phyloP scores from a whole-genome alignment of 2,329 filamentous ascomycete genomes.

The Zasmidium citrigriseum region DNA sequence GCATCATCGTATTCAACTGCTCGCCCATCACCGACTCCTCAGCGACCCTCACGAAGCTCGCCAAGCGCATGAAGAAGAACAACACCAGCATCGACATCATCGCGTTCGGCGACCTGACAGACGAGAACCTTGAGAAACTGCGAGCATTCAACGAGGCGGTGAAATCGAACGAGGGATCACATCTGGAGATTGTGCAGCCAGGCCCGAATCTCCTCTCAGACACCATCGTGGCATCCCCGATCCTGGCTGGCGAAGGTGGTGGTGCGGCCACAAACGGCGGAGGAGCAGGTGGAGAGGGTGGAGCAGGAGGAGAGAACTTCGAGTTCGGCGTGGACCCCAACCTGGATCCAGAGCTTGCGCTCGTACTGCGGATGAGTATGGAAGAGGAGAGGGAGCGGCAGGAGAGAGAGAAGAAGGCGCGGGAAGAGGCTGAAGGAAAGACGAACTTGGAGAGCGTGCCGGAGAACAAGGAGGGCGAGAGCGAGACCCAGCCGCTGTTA shows the following conservation, averaged over 20 bases:
- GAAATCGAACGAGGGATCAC: slow-evolving; percentile 86
- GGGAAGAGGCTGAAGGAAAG: slow-evolving; percentile 67
- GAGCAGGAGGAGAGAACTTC: slow-evolving; percentile 66
- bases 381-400: slow-evolving; percentile 96
- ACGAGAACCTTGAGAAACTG: slow-evolving; percentile 85
- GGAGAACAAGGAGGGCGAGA: slow-evolving; percentile 59
- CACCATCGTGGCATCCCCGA: slow-evolving; percentile 84
- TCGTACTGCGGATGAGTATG: slow-evolving; percentile 95
- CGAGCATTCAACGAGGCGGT: slow-evolving; percentile 91
- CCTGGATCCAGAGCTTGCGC: slow-evolving; percentile 87
- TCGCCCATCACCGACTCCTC: slow-evolving; percentile 88
- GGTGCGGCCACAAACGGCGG: slow-evolving; percentile 55
- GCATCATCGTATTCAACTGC: slow-evolving; percentile 96
- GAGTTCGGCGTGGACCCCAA: slow-evolving; percentile 90
- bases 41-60: slow-evolving; percentile 82
- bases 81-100: slow-evolving; percentile 93
- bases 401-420: slow-evolving; percentile 79
- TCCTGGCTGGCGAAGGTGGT: slow-evolving; percentile 79
- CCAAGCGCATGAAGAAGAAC: slow-evolving; percentile 99
- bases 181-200: slow-evolving; percentile 86
- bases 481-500: slow-evolving; percentile 56
- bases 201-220: slow-evolving; percentile 91
- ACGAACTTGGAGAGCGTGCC: slow-evolving; percentile 78
- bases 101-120: slow-evolving; percentile 89
- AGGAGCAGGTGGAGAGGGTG: slow-evolving; percentile 46